These are phyloP conservation scores for Protea cynaroides DNA, from an alignment of 164 flowering plant genomes.

Conservation along the genomic window DNA sequence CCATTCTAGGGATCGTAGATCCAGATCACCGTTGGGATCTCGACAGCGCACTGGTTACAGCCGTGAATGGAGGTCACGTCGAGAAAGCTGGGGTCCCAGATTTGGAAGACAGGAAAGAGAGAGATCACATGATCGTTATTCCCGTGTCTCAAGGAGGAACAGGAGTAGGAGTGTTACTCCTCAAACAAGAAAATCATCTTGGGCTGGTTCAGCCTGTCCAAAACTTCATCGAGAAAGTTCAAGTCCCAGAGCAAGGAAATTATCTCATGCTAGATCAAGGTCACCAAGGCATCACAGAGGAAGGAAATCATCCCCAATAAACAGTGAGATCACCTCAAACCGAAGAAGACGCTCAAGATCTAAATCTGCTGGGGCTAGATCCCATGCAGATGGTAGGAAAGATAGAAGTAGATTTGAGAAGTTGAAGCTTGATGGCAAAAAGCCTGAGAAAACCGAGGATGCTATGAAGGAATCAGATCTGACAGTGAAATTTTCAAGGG, in stretches of 20 bases:
- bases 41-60: conserved; percentile 52
- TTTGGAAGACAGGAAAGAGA: conserved; percentile 45
- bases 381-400: conserved; percentile 17
- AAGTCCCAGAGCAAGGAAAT: conserved; percentile 33
- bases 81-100: conserved; percentile 43
- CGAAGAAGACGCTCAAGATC: conserved; percentile 32
- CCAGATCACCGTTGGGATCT: conserved; percentile 72
- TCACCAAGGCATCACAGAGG: conserved; percentile 47
- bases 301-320: conserved; percentile 29
- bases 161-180: conserved; percentile 80
- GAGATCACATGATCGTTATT: conserved; percentile 34
- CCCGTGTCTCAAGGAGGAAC: conserved; percentile 53
- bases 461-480: conserved; percentile 6
- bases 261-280: conserved; percentile 38
- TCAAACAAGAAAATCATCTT: conserved; percentile 41
- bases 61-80: conserved; percentile 38
- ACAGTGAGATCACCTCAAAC: conserved; percentile 25
- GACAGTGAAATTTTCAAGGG: conserved; percentile 8
- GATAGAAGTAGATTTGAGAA: conserved; percentile 23
- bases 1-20: conserved; percentile 47
- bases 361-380: conserved; percentile 26
- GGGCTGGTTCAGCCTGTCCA: conserved; percentile 45
- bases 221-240: conserved; percentile 38
- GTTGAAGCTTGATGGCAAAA: conserved; percentile 18
- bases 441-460: conserved; percentile 10